phyloP scores from a whole-genome alignment of 2,329 filamentous ascomycete species.

The Cladosporium sp. region DNA sequence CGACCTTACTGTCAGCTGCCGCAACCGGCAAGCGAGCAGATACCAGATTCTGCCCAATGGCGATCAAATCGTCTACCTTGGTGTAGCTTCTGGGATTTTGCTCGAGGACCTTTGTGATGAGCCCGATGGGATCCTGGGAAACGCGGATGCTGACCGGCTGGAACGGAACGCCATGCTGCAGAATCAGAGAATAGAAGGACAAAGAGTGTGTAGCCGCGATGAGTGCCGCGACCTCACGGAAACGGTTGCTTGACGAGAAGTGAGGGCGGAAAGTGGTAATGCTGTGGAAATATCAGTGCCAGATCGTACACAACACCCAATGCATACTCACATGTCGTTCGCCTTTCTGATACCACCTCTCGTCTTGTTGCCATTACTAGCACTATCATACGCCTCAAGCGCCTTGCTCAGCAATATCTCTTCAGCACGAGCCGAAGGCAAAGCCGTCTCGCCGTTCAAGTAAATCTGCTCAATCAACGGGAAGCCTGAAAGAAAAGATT shows the following conservation, averaged over 20 bases:
- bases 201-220: constrained; percentile 72
- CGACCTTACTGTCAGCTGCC: constrained; percentile 30
- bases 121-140: constrained; percentile 70
- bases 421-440: constrained; percentile 36
- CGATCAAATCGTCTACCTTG: constrained; percentile 69
- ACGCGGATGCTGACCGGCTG: constrained; percentile 76
- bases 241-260: constrained; percentile 54
- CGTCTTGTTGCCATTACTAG: constrained; percentile 75
- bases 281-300: constrained; percentile 45
- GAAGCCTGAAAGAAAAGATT: constrained; percentile 61
- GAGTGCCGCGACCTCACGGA: constrained; percentile 62
- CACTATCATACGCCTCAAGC: constrained; percentile 74
- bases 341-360: constrained; percentile 77
- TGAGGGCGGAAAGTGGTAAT: constrained; percentile 64
- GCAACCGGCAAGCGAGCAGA: constrained; percentile 45
- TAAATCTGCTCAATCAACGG: constrained; percentile 52
- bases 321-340: constrained; percentile 64
- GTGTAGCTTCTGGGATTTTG: constrained; percentile 76
- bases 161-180: constrained; percentile 79
- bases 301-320: neutral
- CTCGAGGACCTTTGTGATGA: constrained; percentile 71
- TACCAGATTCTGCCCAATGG: constrained; percentile 68
- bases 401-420: constrained; percentile 63
- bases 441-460: constrained; percentile 56
- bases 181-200: constrained; percentile 72